Evolutionary conservation across 2,329 filamentous ascomycete species (phyloP), one percentile per base, ranked within the genome.

Genomic region (Dryadomyces sulphureus): DNA sequence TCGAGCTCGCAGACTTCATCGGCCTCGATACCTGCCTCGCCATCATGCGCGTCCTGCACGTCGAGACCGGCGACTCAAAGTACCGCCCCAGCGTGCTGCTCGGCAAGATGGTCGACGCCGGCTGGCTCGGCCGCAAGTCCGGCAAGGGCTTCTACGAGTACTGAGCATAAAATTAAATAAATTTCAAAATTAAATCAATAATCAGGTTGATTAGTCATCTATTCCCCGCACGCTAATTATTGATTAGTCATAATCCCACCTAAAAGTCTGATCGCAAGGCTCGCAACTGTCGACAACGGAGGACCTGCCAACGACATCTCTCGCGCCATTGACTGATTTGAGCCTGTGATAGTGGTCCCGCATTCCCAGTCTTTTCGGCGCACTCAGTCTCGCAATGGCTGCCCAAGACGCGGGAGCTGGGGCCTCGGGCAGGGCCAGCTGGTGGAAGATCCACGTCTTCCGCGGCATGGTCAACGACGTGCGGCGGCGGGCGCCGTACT

Each of bases 101-200:
- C 54, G 75, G 77, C 59, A 94, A 94, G 65, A 96, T 96, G 88
- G 92, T 98, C 2, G 88, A 94, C 70, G 92, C 92, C 17, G 92
- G 92, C 2, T 98, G 92, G 92, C 59, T 95, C 51, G 92, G 92
- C 19, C 96, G 94, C 79, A 98, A 98, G 77, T 84, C 78, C 55
- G 89, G 90, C 21, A 95, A 92, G 67, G 92, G 92, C 2, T 95
- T 95, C 62, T 94, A 94, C 58, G 84, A 92, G 48, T 94, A 94
- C 9, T 36, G 12, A 36, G 17, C 34, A 11, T 7, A n/a, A n/a
- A 25, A 38, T 19, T 17, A 38, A 14, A 24, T 24, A 30, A 36
- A 30, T 9, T 17, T 32, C 16, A 24, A 41, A 41, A 41, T 35
- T 20, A 45, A 24, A 22, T 36, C 8, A 36, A 36, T n/a, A n/a